Evolutionary conservation across 164 flowering plant genomes (phyloP).

Genomic region (Echeveria elegans): DNA sequence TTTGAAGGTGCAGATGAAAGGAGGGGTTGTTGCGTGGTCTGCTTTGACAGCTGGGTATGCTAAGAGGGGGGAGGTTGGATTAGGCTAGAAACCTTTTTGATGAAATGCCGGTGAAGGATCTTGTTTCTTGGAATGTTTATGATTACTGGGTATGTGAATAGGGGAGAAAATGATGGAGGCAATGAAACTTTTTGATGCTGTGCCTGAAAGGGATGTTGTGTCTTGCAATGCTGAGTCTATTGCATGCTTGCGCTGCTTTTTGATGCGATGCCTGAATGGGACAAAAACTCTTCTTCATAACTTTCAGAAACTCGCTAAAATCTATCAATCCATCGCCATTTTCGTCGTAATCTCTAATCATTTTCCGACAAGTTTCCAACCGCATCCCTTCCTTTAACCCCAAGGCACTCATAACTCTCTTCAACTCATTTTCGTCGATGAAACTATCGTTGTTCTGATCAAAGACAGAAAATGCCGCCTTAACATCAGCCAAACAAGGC

Average conservation of each 20-base stretch:
- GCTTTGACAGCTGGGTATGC: constrained; percentile 72
- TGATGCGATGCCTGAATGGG: no score
- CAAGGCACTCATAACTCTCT: constrained; percentile 27
- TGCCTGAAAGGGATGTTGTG: constrained; percentile 46
- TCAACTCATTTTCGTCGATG: constrained; percentile 34
- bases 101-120: constrained; percentile 62
- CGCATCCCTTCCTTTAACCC: constrained; percentile 21
- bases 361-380: constrained; percentile 23
- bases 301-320: constrained; percentile 26
- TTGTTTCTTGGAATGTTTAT: constrained; percentile 87
- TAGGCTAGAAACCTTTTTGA: constrained; percentile 49
- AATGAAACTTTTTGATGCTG: constrained; percentile 38
- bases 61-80: constrained; percentile 43
- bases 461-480: constrained; percentile 33
- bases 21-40: constrained; percentile 73
- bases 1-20: constrained; percentile 40
- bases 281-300: constrained; percentile 26
- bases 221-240: constrained; percentile 54
- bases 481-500: constrained; percentile 33
- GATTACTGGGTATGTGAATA: constrained; percentile 63
- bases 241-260: constrained; percentile 52
- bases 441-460: constrained; percentile 38
- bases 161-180: constrained; percentile 61
- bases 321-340: constrained; percentile 32
- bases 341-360: constrained; percentile 23